Base-by-base conservation (phyloP, 2,329 filamentous ascomycete species). In the Aspergillus alliaceus region DNA sequence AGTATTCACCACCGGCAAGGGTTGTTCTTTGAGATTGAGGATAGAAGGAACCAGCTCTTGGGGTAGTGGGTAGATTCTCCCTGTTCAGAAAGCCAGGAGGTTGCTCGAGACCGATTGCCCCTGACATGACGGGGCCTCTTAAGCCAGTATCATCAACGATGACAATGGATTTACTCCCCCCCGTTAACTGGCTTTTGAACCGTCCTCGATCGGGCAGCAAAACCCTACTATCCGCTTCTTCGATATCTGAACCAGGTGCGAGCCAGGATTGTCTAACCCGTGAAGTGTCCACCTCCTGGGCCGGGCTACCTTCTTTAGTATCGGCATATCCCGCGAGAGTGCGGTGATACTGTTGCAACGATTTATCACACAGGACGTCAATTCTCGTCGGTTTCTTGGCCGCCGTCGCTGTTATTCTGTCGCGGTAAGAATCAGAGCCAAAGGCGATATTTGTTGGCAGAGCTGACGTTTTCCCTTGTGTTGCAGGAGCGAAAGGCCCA, bases 131-230 rank as follows among this genome's bases (percentile, higher is more conserved):
- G n/a, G 74, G 72, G 31, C 71, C 61, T 35, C 73, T 66, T 8
- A 73, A 64, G 7, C 76, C 76, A 31, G 83, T 85, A 61, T 84
- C 83, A 64, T 96, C 90, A 34, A 96, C 86, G 67, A 96, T 96
- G 54, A 96, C 83, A 63, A 96, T 96, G 0, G 91, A 96, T 69
- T 93, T 89, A 79, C 91, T 96, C n/a, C 91, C 90, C 11, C 82
- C 81, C 0, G 91, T 95, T 44, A 93, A 84, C 55, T 79, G 79
- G 61, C 83, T 86, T 52, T 70, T 63, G 31, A 66, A 58, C 44
- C 82, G 75, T 8, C 74, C 31, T n/a, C 48, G 63, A 6, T 70
- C 59, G 5, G 57, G 53, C 20, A 46, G 20, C 20, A 54, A 24
- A 18, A 5, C 15, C 39, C 27, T 32, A 20, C 42, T 6, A 8